Evolutionary conservation across 805 yeast genomes (phyloP).

Genomic region (Candida nemodendra): DNA sequence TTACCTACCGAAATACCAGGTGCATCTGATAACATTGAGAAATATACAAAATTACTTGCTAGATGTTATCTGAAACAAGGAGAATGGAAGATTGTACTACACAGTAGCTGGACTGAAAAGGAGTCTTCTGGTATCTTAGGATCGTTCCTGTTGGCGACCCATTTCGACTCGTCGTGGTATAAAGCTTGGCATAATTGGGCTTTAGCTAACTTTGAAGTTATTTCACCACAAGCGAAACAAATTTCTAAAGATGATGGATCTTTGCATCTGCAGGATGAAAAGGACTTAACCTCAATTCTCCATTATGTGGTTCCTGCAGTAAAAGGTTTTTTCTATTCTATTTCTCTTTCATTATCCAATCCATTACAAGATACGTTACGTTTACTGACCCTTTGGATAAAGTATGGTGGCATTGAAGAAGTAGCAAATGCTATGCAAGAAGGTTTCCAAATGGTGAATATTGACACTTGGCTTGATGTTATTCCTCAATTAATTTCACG

Average conservation of each 20-base stretch:
- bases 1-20: slow-evolving; percentile 72
- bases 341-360: slow-evolving; percentile 79
- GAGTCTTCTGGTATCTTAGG: slow-evolving; percentile 79
- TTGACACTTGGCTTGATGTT: slow-evolving; percentile 94
- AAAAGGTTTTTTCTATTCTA: slow-evolving; percentile 92
- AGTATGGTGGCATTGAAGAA: slow-evolving; percentile 89
- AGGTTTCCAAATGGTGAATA: slow-evolving; percentile 84
- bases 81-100: slow-evolving; percentile 91
- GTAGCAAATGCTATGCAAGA: slow-evolving; percentile 88
- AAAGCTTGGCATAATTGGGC: slow-evolving; percentile 99
- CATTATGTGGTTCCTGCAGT: slow-evolving; percentile 95
- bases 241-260: slow-evolving; percentile 13
- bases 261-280: slow-evolving; percentile 21
- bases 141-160: slow-evolving; percentile 90
- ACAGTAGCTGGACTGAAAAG: slow-evolving; percentile 75
- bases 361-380: slow-evolving; percentile 92
- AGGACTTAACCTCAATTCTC: slow-evolving; percentile 58
- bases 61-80: slow-evolving; percentile 97
- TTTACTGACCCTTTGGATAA: slow-evolving; percentile 90
- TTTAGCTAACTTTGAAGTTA: slow-evolving; percentile 92
- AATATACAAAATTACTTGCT: slow-evolving; percentile 81
- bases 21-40: slow-evolving; percentile 71
- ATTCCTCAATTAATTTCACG: slow-evolving; percentile 94
- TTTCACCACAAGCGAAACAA: slow-evolving; percentile 50
- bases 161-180: slow-evolving; percentile 90